phyloP scores from a whole-genome alignment of 768 basidiomycete genomes.

The Scleroderma citrinum region DNA sequence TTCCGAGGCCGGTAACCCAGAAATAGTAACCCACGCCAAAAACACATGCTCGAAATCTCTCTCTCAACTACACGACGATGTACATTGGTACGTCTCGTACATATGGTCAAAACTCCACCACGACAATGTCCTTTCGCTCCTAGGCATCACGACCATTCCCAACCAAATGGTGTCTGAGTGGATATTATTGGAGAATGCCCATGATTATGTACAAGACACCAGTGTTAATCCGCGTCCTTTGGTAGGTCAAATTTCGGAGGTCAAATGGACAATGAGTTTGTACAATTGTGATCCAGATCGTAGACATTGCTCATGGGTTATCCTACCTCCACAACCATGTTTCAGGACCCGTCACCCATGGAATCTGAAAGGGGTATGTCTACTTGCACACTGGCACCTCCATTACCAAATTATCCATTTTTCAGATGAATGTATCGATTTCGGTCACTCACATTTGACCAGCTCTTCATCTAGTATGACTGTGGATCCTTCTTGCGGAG shows the following conservation, averaged over 20 bases:
- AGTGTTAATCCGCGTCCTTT: neutral
- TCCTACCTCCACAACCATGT: neutral
- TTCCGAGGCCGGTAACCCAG: too few relatives aligned
- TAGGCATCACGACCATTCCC: slow-evolving; percentile 8
- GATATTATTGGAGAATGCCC: neutral
- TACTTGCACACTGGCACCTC: too few relatives aligned
- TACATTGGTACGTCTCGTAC: too few relatives aligned
- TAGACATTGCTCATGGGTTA: neutral
- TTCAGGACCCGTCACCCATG: neutral
- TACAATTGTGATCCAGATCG: neutral
- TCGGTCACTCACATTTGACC: neutral
- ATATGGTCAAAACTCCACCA: slow-evolving; percentile 15
- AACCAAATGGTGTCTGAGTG: slow-evolving; percentile 9
- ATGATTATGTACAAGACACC: neutral
- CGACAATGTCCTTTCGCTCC: slow-evolving; percentile 16
- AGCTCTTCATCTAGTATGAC: neutral
- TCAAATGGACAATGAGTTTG: neutral
- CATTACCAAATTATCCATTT: neutral
- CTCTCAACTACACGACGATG: too few relatives aligned
- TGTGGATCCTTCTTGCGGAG: neutral
- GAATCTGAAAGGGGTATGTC: neutral
- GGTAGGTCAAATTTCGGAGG: neutral
- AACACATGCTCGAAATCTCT: neutral
- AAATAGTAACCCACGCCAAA: neutral
- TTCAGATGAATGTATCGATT: neutral